Conservation (phyloP, 257 asterid genomes). For the Parsonsia alboflavescens region DNA sequence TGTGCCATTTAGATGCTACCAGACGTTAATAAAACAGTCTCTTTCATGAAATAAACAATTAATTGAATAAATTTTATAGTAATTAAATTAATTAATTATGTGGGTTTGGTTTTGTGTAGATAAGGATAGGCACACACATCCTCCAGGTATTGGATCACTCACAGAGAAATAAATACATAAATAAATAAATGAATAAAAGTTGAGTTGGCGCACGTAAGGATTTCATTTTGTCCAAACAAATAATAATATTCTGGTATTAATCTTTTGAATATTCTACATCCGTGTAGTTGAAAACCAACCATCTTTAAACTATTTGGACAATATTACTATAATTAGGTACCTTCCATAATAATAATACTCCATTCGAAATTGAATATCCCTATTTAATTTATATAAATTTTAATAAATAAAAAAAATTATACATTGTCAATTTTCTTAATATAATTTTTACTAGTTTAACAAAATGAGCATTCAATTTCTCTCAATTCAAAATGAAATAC, state of each 20-base stretch:
- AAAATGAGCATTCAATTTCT: too few relatives aligned
- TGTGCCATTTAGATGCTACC: too few relatives aligned
- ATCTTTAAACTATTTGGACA: not conserved
- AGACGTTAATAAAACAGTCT: not conserved
- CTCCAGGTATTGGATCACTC: not conserved
- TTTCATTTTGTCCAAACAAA: not conserved
- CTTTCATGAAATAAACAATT: not conserved
- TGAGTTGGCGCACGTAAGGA: not conserved
- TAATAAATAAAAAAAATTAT: too few relatives aligned
- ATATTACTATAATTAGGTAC: too few relatives aligned
- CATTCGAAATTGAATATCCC: too few relatives aligned
- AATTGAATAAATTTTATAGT: not conserved
- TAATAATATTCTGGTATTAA: not conserved
- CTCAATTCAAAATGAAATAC: too few relatives aligned
- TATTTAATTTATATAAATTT: too few relatives aligned
- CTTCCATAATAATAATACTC: too few relatives aligned
- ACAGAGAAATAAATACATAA: too few relatives aligned
- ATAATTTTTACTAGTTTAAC: too few relatives aligned
- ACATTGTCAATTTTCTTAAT: too few relatives aligned
- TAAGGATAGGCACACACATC: slow-evolving; percentile 1
- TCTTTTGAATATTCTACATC: slow-evolving; percentile 18
- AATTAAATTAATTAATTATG: not conserved
- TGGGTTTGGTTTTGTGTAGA: not conserved
- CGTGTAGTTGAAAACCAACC: not conserved
- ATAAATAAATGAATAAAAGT: not conserved